Conservation (phyloP, 306 rosid species). For the Cicer pinnatifidum region DNA sequence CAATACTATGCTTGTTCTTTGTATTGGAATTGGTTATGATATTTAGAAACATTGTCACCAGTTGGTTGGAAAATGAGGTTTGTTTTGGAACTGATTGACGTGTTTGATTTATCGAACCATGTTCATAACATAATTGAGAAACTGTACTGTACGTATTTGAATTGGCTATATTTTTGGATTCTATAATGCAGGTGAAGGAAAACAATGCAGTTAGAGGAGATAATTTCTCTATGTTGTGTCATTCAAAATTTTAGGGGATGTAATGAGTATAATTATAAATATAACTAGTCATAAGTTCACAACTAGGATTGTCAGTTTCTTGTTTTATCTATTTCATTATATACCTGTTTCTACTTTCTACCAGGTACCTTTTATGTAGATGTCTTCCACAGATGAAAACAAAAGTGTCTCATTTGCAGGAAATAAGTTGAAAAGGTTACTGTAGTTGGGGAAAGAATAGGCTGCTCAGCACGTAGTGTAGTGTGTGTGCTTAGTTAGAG, state of each 20-base stretch:
- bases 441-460: background rate
- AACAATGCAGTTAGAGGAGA: constrained; percentile 16
- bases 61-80: background rate
- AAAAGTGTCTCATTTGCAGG: background rate
- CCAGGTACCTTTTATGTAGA: background rate
- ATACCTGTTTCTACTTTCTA: background rate
- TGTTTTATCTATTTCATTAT: constrained; percentile 5
- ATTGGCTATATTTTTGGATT: background rate
- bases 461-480: constrained; percentile 8
- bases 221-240: background rate
- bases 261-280: no score
- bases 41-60: background rate
- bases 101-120: constrained; percentile 17
- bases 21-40: constrained; percentile 15
- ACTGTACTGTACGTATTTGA: constrained; percentile 1
- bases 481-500: background rate
- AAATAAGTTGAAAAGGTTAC: constrained; percentile 1
- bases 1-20: background rate
- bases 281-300: constrained; percentile 3
- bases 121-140: constrained; percentile 1
- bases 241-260: constrained; percentile 2
- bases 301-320: constrained; percentile 20
- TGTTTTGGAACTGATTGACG: background rate
- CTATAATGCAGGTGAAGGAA: constrained; percentile 15
- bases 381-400: background rate